A percentile compares a stretch with the other conserved stretches of the same genome.
Conservation (phyloP, 2,329 filamentous ascomycete genomes). For the Ilyonectria destructans region DNA sequence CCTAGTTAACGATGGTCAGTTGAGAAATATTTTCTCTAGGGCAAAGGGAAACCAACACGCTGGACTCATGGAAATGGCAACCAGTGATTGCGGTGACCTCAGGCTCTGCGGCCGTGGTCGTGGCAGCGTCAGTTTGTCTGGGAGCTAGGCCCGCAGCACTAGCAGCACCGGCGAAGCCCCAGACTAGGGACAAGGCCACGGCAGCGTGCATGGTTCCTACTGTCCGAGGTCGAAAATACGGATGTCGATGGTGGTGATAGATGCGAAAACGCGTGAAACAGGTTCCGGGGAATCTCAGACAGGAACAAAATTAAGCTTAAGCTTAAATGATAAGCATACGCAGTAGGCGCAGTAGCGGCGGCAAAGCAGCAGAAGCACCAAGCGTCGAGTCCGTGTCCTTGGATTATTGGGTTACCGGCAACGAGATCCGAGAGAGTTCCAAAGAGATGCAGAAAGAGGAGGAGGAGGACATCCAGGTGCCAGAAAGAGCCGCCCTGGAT, state of each 20-base stretch:
- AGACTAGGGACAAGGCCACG: conserved; percentile 36
- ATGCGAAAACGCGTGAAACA: not conserved
- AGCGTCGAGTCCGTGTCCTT: conserved; percentile 8
- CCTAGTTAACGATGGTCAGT: conserved; percentile 46
- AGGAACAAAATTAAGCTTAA: conserved; percentile 9
- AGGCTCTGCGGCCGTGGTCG: conserved; percentile 42
- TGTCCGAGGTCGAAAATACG: not conserved
- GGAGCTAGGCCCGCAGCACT: conserved; percentile 45
- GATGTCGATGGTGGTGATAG: not conserved
- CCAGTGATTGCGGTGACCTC: conserved; percentile 57
- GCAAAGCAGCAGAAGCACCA: not conserved
- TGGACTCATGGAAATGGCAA: conserved; percentile 60
- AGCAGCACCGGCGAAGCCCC: conserved; percentile 38
- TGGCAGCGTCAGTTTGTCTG: conserved; percentile 53
- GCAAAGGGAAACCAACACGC: conserved; percentile 54
- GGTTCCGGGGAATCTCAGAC: not conserved
- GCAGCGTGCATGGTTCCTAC: conserved; percentile 35
- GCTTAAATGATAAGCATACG: conserved; percentile 22
- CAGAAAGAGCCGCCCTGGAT: not conserved
- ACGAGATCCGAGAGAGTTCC: conserved; percentile 20
- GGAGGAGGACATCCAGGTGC: not conserved
- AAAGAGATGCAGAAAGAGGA: not conserved
- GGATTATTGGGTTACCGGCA: conserved; percentile 6
- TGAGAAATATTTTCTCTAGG: too few species aligned
- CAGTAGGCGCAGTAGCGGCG: conserved; percentile 1